A percentile compares a stretch with the other conserved stretches of the same genome.
Conservation (phyloP, 2,329 filamentous ascomycete genomes). For the Ophiostoma piceae region DNA sequence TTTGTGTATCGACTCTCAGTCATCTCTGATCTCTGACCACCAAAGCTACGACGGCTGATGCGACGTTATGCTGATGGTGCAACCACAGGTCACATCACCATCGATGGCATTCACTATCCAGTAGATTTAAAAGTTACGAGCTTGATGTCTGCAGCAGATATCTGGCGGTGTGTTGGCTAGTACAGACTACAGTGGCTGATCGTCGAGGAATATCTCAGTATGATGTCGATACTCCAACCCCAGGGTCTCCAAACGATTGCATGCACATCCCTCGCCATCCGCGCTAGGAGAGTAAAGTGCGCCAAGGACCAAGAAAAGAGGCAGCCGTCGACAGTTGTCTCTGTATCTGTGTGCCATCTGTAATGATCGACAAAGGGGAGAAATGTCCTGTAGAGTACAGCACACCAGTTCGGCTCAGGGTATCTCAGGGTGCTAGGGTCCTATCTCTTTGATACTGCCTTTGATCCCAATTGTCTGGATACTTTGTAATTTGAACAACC, state of each 20-base stretch:
- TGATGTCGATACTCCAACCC: background rate
- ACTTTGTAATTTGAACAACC: too few relatives aligned
- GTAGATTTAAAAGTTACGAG: background rate
- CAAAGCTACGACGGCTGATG: background rate
- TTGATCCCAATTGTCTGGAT: too few relatives aligned
- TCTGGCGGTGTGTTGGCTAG: background rate
- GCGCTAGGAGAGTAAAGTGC: conserved; percentile 10
- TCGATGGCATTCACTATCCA: background rate
- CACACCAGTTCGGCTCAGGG: background rate
- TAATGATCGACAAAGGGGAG: conserved; percentile 1
- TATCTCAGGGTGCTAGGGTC: background rate
- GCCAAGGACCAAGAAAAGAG: conserved; percentile 9
- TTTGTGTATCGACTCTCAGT: background rate
- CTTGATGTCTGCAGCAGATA: background rate
- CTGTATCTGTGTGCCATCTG: background rate
- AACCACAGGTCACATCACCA: conserved; percentile 14
- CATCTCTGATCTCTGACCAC: background rate
- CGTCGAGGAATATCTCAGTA: background rate
- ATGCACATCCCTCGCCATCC: background rate
- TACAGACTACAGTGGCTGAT: too few relatives aligned
- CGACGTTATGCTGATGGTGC: conserved; percentile 5
- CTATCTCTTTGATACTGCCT: background rate
- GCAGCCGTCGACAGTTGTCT: background rate
- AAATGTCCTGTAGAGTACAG: background rate
- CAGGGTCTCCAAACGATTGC: background rate